Evolutionary conservation across 1,139 yeast genomes (phyloP).

Genomic region (Magnusiomyces ingens): DNA sequence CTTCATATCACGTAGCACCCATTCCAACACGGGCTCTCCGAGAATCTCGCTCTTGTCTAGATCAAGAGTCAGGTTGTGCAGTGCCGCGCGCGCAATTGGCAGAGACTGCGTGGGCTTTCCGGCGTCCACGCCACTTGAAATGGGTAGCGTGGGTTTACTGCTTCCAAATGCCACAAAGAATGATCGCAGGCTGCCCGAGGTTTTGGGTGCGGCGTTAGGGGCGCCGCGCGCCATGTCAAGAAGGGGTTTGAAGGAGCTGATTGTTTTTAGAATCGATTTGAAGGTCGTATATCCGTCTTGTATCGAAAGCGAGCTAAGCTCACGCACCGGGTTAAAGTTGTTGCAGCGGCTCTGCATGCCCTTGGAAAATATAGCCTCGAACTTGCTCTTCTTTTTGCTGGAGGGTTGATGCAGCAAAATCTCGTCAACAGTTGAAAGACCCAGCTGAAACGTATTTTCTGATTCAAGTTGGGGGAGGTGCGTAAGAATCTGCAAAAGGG

Average conservation of each 20-base stretch:
- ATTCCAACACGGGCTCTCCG: slow-evolving; percentile 21
- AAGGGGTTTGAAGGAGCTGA: slow-evolving; percentile 8
- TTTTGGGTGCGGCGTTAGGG: slow-evolving; percentile 20
- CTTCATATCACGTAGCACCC: slow-evolving; percentile 30
- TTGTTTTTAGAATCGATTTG: slow-evolving; percentile 10
- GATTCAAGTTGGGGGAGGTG: background rate
- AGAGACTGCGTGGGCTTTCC: slow-evolving; percentile 21
- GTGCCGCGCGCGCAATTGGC: slow-evolving; percentile 30
- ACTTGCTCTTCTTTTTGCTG: background rate
- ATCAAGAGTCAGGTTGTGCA: slow-evolving; percentile 21
- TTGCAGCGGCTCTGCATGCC: slow-evolving; percentile 6
- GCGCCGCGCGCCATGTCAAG: slow-evolving; percentile 22
- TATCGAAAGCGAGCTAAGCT: background rate
- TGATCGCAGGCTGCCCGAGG: slow-evolving; percentile 23
- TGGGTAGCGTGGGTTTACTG: slow-evolving; percentile 12
- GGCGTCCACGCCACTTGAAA: slow-evolving; percentile 18
- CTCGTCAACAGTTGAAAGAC: background rate
- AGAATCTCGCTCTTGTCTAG: slow-evolving; percentile 19
- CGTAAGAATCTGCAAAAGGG: background rate
- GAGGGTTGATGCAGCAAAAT: background rate
- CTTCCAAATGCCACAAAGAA: slow-evolving; percentile 19
- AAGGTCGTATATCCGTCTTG: slow-evolving; percentile 1
- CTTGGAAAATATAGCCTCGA: background rate
- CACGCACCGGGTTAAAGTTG: background rate
- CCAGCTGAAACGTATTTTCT: background rate